phyloP scores from a whole-genome alignment of 2,329 filamentous ascomycete species.

The Epicoccum sorghinum region DNA sequence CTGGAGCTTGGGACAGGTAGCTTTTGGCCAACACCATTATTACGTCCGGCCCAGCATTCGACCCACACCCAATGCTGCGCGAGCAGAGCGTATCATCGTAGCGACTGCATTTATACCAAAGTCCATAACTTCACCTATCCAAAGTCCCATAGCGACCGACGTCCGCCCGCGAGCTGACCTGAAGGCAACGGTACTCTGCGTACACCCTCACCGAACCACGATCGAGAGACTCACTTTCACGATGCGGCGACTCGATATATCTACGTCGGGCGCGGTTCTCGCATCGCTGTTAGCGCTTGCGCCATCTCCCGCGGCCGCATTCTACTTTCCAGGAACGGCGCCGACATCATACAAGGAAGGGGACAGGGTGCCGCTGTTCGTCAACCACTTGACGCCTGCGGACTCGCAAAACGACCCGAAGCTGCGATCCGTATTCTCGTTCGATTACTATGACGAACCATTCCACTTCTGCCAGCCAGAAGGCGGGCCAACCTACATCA shows the following conservation, averaged over 20 bases:
- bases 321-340: constrained; percentile 95
- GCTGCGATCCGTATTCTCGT: constrained; percentile 90
- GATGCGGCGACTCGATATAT: constrained; percentile 42
- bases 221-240: constrained; percentile 8
- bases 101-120: background rate
- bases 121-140: background rate
- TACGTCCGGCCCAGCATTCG: background rate
- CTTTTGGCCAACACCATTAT: constrained; percentile 18
- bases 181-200: constrained; percentile 10
- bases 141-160: constrained; percentile 15
- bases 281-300: constrained; percentile 48
- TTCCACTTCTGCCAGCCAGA: constrained; percentile 89
- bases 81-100: background rate
- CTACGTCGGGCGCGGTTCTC: constrained; percentile 33
- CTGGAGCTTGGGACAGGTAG: constrained; percentile 32
- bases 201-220: background rate
- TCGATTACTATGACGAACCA: constrained; percentile 89
- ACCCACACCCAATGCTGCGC: background rate
- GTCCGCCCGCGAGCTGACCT: constrained; percentile 15
- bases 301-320: constrained; percentile 62
- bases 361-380: constrained; percentile 82
- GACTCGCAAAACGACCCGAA: constrained; percentile 77
- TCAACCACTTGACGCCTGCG: constrained; percentile 90
- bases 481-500: constrained; percentile 76
- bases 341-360: constrained; percentile 87